These are phyloP conservation scores for Colletotrichum spaethianum DNA, from an alignment of 2,329 filamentous ascomycete genomes.

Conservation along the genomic window DNA sequence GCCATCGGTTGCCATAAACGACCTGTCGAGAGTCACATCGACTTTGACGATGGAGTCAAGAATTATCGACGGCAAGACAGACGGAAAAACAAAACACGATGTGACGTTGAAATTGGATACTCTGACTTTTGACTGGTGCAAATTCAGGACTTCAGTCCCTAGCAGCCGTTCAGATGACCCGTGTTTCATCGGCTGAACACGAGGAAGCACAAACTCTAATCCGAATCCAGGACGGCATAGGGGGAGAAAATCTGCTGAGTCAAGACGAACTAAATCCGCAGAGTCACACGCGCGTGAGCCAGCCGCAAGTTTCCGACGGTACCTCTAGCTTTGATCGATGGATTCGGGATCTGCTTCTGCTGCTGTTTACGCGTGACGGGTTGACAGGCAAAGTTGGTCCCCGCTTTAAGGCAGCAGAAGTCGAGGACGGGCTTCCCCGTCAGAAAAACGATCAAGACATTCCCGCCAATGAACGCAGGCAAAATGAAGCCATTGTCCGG, in stretches of 20 bases:
- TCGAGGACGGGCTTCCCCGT: neutral
- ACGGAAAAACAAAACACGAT: conserved; percentile 5
- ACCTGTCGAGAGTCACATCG: neutral
- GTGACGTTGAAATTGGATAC: conserved; percentile 21
- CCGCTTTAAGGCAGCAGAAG: neutral
- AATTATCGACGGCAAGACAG: neutral
- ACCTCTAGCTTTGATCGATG: neutral
- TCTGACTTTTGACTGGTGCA: conserved; percentile 31
- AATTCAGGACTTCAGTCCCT: conserved; percentile 3
- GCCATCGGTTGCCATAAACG: neutral
- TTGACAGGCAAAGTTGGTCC: neutral
- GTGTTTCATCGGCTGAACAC: conserved; percentile 29
- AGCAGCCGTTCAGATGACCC: conserved; percentile 1
- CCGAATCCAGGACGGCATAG: neutral
- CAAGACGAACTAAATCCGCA: neutral
- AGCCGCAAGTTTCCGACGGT: neutral
- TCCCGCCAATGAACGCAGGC: conserved; percentile 8
- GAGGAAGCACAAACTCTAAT: conserved; percentile 22
- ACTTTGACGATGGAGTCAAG: neutral
- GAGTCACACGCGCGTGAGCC: neutral
- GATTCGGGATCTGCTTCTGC: neutral
- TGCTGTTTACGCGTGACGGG: neutral
- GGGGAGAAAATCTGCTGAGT: conserved; percentile 16
- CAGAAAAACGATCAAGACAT: neutral
- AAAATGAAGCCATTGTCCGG: neutral